Conservation (phyloP, 768 basidiomycete genomes). For the Pilatotrama ljubarskyi region DNA sequence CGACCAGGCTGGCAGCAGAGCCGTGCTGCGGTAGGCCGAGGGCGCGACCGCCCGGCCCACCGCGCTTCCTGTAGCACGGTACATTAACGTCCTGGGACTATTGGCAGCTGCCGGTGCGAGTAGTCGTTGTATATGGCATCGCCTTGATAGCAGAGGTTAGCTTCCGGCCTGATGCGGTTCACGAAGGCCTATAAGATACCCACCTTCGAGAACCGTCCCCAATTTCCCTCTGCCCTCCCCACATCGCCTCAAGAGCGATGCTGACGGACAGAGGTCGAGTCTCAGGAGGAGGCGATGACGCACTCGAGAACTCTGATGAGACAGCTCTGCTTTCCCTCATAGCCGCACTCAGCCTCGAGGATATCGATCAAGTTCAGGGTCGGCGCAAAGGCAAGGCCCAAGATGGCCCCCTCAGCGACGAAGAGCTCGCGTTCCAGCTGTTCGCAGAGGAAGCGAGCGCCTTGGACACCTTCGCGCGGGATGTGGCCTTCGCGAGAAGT, state of each 20-base stretch:
- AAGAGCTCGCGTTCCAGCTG: constrained; percentile 30
- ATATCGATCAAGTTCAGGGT: constrained; percentile 7
- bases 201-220: not conserved
- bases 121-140: not conserved
- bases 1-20: not conserved
- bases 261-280: not conserved
- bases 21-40: constrained; percentile 6
- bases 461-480: constrained; percentile 19
- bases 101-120: too few relatives aligned
- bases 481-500: constrained; percentile 28
- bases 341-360: constrained; percentile 32
- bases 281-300: not conserved
- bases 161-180: not conserved
- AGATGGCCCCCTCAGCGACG: constrained; percentile 21
- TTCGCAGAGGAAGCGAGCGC: constrained; percentile 30
- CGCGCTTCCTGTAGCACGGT: not conserved
- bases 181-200: not conserved
- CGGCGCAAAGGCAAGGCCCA: constrained; percentile 21
- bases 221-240: not conserved
- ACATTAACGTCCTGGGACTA: not conserved
- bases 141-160: not conserved
- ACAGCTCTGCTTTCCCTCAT: constrained; percentile 5
- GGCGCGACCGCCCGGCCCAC: not conserved
- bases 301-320: not conserved
- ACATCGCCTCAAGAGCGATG: not conserved